Evolutionary conservation across 495 filamentous ascomycete species (phyloP), one percentile per base, ranked within the genome.

Genomic region (Hyaloscypha variabilis): DNA sequence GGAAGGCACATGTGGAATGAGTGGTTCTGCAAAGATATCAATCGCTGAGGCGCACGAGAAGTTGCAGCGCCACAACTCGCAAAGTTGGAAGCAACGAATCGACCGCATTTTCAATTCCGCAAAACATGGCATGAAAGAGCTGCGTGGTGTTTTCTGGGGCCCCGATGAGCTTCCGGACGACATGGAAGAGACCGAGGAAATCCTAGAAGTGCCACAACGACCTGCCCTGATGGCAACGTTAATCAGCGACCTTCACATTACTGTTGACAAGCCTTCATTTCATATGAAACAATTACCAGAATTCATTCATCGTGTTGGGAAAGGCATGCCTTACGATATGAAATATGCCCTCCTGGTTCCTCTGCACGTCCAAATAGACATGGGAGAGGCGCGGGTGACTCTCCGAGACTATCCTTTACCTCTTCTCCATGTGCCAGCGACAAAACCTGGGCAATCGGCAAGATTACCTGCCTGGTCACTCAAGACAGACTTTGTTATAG

Each of bases 341-440:
- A 77, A 94, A 64, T 99, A 97, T 75, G 85, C 90, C 0, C 81
- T 99, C 28, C 83, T 99, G 8, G 80, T 99, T 21, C 95, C 95
- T 8, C 91, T 97, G 85, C 93, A 88, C 70, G 85, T 98, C 31
- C 89, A 94, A 67, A 80, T 99, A 60, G 89, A 90, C 68, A 96
- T 97, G 89, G 92, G 93, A 52, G 95, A 99, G 77, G 92, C 89
- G 26, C 88, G 89, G 42, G 83, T 97, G 28, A 89, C 87, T 26
- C 77, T 99, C 11, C 83, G 95, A 66, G 95, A 99, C 73, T 99
- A 99, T 73, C 95, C 95, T 17, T 79, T 98, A 28, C 95, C 96
- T 6, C 78, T 99, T 36, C 71, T 99, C 29, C 96, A 99, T 75
- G 88, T 99, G 34, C 95, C 95, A 8, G 84, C 90, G 6, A 85